Evolutionary conservation across 1,139 yeast genomes (phyloP), one percentile per base, ranked within the genome.

Genomic region (Taiozyma sp.): DNA sequence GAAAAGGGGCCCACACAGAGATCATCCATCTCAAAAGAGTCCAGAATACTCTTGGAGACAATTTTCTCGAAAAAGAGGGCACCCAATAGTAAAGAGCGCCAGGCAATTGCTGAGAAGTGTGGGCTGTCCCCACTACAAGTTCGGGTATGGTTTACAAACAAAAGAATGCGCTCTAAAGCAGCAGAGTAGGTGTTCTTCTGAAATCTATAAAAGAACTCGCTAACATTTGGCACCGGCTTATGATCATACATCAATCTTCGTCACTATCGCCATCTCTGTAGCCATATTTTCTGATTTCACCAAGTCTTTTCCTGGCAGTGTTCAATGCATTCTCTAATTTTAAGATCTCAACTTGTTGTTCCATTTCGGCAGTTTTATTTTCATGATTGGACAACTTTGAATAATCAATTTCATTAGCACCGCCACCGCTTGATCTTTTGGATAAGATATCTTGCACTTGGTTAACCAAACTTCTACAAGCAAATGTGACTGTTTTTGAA

Each of bases 291-390:
- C 97, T 76, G 56, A 89, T 89, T 60, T 88, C 96, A 35, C 95
- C 95, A 55, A 89, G 73, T 62, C 88, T 79, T 69, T 86, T 88
- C 66, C 97, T 78, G 0, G 97, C 95, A 13, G 80, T 66, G 48
- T 72, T 71, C 59, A 88, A 73, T 53, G 84, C 79, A 60, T 88
- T 88, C 63, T 89, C 97, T 55, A 89, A 72, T 67, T 88, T 87
- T 67, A 89, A 75, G 45, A 89, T 90, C 66, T 88, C 91, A 14
- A 90, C 96, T 66, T 89, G 97, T 68, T 89, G 97, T 63, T 89
- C 96, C 96, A 89, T 88, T 64, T 91, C 95, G 30, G 82, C 77
- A 0, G 95, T 87, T 68, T 87, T 87, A 60, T 89, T 89, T 66
- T 88, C 96, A 64, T 88, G 89, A 22, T 88, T 80, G 16, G 90